These are phyloP conservation scores for Fusarium hainanense DNA, from an alignment of 2,329 filamentous ascomycete species.

Conservation along the genomic window DNA sequence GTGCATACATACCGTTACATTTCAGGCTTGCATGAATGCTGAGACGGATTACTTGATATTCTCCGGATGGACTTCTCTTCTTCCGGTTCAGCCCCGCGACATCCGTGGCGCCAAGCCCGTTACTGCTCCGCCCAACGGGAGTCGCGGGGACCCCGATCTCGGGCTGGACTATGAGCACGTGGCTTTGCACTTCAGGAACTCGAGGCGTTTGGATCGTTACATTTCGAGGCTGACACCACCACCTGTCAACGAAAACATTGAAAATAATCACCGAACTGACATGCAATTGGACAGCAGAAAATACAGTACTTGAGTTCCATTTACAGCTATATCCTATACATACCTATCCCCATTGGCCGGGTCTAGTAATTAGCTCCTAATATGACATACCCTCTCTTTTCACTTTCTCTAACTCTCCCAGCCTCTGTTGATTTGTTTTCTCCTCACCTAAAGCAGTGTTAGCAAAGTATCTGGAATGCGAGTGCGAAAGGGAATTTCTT, in stretches of 20 bases:
- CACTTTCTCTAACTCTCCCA: slow-evolving; percentile 61
- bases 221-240: slow-evolving; percentile 29
- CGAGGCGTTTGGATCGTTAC: slow-evolving; percentile 14
- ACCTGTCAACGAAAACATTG: not conserved
- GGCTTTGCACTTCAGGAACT: not conserved
- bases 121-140: slow-evolving; percentile 18
- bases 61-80: not conserved
- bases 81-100: slow-evolving; percentile 22
- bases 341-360: slow-evolving; percentile 21
- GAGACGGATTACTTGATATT: not conserved
- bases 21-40: not conserved
- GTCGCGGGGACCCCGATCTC: slow-evolving; percentile 1
- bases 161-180: slow-evolving; percentile 9
- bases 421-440: slow-evolving; percentile 74
- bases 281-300: not conserved
- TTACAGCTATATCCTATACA: slow-evolving; percentile 34
- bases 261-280: slow-evolving; percentile 2
- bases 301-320: slow-evolving; percentile 33
- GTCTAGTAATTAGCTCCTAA: slow-evolving; percentile 34
- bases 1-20: not conserved
- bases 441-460: slow-evolving; percentile 60
- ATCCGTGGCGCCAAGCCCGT: slow-evolving; percentile 32
- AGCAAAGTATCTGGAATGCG: slow-evolving; percentile 40
- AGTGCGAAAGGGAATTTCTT: slow-evolving; percentile 54
- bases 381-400: slow-evolving; percentile 33